A percentile compares a stretch with the other conserved stretches of the same genome.
These are phyloP conservation scores for Fomes fomentarius DNA, from an alignment of 1,284 basidiomycete species.

Conservation along the genomic window DNA sequence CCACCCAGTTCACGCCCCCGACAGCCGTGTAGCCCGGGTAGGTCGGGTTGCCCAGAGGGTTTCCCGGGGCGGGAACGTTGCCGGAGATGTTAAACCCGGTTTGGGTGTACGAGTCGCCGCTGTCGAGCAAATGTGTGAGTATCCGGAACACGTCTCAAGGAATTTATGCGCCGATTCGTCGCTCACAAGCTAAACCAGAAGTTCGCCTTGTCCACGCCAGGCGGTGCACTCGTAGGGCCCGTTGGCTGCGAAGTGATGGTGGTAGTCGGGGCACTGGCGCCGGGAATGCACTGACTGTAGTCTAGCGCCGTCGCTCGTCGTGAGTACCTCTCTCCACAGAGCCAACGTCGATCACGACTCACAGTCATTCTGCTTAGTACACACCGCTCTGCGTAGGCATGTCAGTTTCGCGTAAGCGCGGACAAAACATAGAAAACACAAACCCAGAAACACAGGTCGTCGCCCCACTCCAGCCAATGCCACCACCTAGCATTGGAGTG, in stretches of 20 bases:
- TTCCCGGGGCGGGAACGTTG: conserved; percentile 46
- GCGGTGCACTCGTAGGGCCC: conserved; percentile 26
- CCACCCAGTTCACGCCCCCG: conserved; percentile 63
- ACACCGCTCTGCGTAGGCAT: neutral
- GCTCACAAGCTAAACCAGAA: conserved; percentile 57
- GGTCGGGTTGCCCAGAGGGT: conserved; percentile 60
- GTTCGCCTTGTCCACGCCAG: conserved; percentile 32
- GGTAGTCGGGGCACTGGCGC: conserved; percentile 26
- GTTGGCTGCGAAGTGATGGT: conserved; percentile 32
- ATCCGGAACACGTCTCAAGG: neutral
- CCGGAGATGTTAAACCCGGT: conserved; percentile 50
- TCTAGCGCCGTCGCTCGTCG: conserved; percentile 28
- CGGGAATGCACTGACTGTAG: conserved; percentile 49
- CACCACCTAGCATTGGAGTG: neutral
- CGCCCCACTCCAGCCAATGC: neutral
- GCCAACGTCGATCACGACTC: conserved; percentile 23
- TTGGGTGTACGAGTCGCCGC: conserved; percentile 63
- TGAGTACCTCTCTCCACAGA: conserved; percentile 26
- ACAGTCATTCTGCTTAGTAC: neutral
- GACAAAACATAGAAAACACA: neutral
- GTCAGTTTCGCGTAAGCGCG: neutral
- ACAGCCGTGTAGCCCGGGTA: conserved; percentile 61
- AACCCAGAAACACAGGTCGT: neutral
- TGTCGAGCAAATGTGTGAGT: conserved; percentile 25
- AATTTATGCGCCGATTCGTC: neutral